These are phyloP conservation scores for Coemansia sp. DNA, from an alignment of 192 early-diverging fungal species.

Conservation along the genomic window DNA sequence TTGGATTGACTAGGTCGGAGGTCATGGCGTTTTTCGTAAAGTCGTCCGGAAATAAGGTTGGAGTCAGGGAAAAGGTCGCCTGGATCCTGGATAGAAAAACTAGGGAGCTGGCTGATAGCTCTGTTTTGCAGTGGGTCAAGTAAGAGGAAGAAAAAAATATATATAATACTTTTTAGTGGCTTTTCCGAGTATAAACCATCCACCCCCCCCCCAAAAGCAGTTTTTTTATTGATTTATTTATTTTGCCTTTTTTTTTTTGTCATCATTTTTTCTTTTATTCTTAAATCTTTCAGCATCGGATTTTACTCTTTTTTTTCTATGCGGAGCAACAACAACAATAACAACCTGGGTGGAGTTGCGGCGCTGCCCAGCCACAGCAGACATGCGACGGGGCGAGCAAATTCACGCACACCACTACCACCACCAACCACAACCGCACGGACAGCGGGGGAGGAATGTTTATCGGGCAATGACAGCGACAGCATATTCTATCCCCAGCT, in stretches of 20 bases:
- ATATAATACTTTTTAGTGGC: too few relatives aligned
- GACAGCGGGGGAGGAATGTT: too few relatives aligned
- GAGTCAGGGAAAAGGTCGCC: slow-evolving; percentile 66
- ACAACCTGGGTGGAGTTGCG: not conserved
- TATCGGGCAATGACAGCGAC: not conserved
- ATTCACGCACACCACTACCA: not conserved
- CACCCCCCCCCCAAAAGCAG: too few relatives aligned
- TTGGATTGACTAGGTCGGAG: slow-evolving; percentile 59
- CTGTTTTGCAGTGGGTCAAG: slow-evolving; percentile 24
- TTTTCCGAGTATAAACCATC: too few relatives aligned
- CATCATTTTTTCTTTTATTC: not conserved
- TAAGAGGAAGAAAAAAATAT: too few relatives aligned
- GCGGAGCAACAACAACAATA: not conserved
- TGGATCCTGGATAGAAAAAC: slow-evolving; percentile 39
- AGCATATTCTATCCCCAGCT: slow-evolving; percentile 22
- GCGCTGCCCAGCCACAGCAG: slow-evolving; percentile 7
- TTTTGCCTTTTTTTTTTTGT: not conserved
- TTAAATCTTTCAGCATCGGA: too few relatives aligned
- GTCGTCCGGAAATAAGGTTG: slow-evolving; percentile 66
- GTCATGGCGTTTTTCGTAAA: slow-evolving; percentile 65
- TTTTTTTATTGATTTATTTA: too few relatives aligned
- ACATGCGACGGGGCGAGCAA: not conserved
- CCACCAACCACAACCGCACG: not conserved
- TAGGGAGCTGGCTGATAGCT: slow-evolving; percentile 5
- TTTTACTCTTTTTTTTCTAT: not conserved